Evolutionary conservation across 768 basidiomycete species (phyloP).

Genomic region (Psilocybe tampanensis): DNA sequence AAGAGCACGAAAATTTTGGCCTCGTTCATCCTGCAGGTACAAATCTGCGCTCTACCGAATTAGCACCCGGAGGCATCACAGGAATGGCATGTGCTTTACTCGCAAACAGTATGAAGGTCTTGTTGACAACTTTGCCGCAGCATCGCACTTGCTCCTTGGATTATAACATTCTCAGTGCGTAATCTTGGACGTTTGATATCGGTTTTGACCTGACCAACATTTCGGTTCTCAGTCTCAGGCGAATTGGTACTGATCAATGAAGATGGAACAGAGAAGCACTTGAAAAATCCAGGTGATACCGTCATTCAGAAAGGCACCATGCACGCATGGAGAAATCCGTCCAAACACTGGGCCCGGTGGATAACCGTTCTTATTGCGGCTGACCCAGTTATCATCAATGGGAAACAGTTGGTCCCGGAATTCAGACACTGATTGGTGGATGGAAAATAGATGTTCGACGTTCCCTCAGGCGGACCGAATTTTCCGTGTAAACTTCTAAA

Average conservation of each 20-base stretch:
- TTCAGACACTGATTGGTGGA: conserved; percentile 15
- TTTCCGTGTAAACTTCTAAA: not conserved
- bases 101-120: not conserved
- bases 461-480: not conserved
- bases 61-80: conserved; percentile 51
- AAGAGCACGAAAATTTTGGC: conserved; percentile 40
- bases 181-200: not conserved
- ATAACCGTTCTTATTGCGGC: conserved; percentile 55
- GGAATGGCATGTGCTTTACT: conserved; percentile 43
- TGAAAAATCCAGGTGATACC: conserved; percentile 57
- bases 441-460: not conserved
- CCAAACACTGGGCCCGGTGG: conserved; percentile 53
- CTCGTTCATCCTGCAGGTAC: conserved; percentile 47
- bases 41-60: conserved; percentile 53
- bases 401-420: conserved; percentile 38
- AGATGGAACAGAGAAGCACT: conserved; percentile 53
- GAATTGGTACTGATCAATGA: conserved; percentile 58
- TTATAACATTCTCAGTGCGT: conserved; percentile 59
- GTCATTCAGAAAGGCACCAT: conserved; percentile 60
- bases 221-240: conserved; percentile 45
- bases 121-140: conserved; percentile 18
- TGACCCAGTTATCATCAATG: conserved; percentile 51
- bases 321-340: conserved; percentile 66
- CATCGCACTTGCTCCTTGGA: conserved; percentile 61
- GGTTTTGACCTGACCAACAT: not conserved